Evolutionary conservation across 306 rosid genomes (phyloP).

Genomic region (Glycine latifolia): DNA sequence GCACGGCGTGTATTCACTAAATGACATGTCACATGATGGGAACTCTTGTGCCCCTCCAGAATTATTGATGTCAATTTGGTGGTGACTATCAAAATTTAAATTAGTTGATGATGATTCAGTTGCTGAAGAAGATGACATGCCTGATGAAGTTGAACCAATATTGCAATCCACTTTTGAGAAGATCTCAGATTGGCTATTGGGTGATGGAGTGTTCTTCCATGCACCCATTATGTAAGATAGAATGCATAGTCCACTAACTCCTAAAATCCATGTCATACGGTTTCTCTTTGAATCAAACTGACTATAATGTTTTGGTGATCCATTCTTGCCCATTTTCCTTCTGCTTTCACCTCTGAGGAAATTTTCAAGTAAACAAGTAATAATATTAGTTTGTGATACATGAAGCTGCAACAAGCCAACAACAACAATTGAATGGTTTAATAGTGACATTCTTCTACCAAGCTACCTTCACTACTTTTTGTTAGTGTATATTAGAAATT

Average conservation of each 20-base stretch:
- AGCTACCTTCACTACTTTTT: too few relatives aligned
- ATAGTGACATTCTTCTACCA: neutral
- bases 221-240: slow-evolving; percentile 80
- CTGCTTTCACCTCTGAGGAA: slow-evolving; percentile 31
- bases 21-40: slow-evolving; percentile 68
- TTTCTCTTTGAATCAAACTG: slow-evolving; percentile 75
- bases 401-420: neutral
- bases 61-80: slow-evolving; percentile 58
- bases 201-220: slow-evolving; percentile 61
- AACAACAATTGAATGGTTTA: neutral
- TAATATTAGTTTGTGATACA: slow-evolving; percentile 25
- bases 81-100: slow-evolving; percentile 84
- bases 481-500: neutral
- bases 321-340: slow-evolving; percentile 80
- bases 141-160: slow-evolving; percentile 40
- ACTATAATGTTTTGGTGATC: slow-evolving; percentile 83
- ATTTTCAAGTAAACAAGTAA: slow-evolving; percentile 15
- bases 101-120: slow-evolving; percentile 32
- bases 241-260: slow-evolving; percentile 78
- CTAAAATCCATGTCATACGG: slow-evolving; percentile 77
- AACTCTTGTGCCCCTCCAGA: slow-evolving; percentile 55
- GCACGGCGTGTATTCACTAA: slow-evolving; percentile 91
- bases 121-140: neutral
- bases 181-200: slow-evolving; percentile 61
- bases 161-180: slow-evolving; percentile 63